phyloP scores from a whole-genome alignment of 1,284 basidiomycete genomes.

The Boletus smithii region DNA sequence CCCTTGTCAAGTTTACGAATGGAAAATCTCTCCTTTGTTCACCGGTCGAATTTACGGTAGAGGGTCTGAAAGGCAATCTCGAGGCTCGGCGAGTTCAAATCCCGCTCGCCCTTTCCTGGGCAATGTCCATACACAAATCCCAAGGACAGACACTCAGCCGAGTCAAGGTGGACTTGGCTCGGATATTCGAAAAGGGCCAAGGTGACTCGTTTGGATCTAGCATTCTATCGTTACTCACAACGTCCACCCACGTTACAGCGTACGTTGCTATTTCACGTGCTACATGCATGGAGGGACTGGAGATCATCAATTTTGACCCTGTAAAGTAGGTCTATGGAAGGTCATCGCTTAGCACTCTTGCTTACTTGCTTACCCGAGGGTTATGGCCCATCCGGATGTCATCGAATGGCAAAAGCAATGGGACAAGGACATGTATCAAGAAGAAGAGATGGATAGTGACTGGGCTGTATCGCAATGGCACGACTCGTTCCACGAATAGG shows the following conservation, averaged over 20 bases:
- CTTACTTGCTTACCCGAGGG: conserved; percentile 31
- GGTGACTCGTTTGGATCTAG: conserved; percentile 34
- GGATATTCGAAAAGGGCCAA: conserved; percentile 81
- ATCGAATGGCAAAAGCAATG: conserved; percentile 29
- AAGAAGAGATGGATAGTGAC: conserved; percentile 35
- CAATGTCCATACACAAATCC: conserved; percentile 83
- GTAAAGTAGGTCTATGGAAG: conserved; percentile 51
- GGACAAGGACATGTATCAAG: conserved; percentile 25
- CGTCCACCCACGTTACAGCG: conserved; percentile 46
- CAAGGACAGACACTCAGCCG: conserved; percentile 81
- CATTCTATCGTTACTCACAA: background rate
- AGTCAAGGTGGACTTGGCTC: conserved; percentile 66
- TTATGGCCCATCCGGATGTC: conserved; percentile 48
- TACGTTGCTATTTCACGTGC: conserved; percentile 94
- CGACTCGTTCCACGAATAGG: conserved; percentile 26
- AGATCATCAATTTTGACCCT: conserved; percentile 78
- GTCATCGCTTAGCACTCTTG: background rate
- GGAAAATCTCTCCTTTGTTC: conserved; percentile 43
- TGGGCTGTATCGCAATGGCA: conserved; percentile 34
- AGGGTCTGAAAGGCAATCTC: conserved; percentile 46
- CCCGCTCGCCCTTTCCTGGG: conserved; percentile 78
- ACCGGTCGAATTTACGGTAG: conserved; percentile 52
- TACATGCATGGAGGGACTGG: conserved; percentile 80
- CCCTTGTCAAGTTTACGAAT: conserved; percentile 52
- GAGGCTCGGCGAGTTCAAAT: conserved; percentile 57